Evolutionary conservation across 2,329 filamentous ascomycete genomes (phyloP), one percentile per base, ranked within the genome.

Genomic region (Ceratocystis cacaofunesta): DNA sequence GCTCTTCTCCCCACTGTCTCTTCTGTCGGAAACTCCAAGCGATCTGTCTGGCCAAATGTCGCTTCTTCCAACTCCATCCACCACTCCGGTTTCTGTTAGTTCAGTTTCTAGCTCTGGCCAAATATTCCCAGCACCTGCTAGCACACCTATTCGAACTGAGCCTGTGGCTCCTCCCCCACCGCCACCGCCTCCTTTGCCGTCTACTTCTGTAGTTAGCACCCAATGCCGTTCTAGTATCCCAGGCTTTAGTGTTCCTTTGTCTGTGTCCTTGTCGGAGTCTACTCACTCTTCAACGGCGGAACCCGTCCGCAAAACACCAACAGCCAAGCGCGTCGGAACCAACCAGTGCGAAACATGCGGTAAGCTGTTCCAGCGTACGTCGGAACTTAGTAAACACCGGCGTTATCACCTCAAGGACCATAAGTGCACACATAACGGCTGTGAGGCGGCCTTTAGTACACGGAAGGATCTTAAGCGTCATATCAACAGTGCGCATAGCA

Each of bases 391-490:
- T 46, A 71, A 70, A 61, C 70, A 71, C 58, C 64, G 70, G 30
- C 68, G 70, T 7, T 70, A 70, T 63, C 69, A 70, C 15, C 61
- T 69, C 60, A 70, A 70, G 66, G 69, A 69, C 36, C 69, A 69
- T 60, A 60, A 61, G 57, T 71, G 70, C 66, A 50, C 65, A 32
- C 58, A 65, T 25, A 28, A 48, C 17, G 66, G 64, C 48, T 71
- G 70, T 65, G 57, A 65, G 44, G 68, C 69, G 44, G 69, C 69
- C 36, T 71, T 71, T 32, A 67, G 70, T 28, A 71, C 70, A 41
- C 68, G 69, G 41, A 71, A 71, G 66, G 70, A 71, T 66, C 68
- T 71, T 17, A 71, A 70, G 68, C 68, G 70, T 10, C 70, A 71
- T 62, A 61, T 66, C 65, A 69, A 67, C 62, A 68, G 66, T n/a